Conservation (phyloP, 1,284 basidiomycete genomes). For the Ceratorhiza oryzae-sativae region DNA sequence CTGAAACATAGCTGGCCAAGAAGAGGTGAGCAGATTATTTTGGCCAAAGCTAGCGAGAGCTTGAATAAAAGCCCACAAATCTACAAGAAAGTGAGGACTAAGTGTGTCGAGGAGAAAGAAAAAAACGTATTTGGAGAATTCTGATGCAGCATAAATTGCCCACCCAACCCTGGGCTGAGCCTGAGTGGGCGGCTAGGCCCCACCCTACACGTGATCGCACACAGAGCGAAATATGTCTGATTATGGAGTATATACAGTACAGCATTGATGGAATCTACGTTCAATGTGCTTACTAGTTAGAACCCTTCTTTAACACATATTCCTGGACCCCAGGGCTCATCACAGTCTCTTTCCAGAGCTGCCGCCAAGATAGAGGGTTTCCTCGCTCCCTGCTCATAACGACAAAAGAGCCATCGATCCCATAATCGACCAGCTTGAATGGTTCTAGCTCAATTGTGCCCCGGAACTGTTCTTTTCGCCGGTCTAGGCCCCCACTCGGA, state of each 20-base stretch:
- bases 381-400: slow-evolving; percentile 42
- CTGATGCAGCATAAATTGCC: neutral
- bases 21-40: neutral
- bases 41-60: neutral
- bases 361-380: slow-evolving; percentile 41
- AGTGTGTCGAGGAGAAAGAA: too few species aligned
- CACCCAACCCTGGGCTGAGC: neutral
- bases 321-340: slow-evolving; percentile 13
- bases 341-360: slow-evolving; percentile 41
- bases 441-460: slow-evolving; percentile 42
- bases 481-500: slow-evolving; percentile 42
- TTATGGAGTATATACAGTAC: too few species aligned
- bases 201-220: neutral
- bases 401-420: slow-evolving; percentile 35
- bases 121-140: too few species aligned
- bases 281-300: neutral
- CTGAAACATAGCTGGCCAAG: neutral
- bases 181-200: neutral
- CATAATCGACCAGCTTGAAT: slow-evolving; percentile 30
- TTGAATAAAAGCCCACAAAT: neutral
- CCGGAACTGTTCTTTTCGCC: slow-evolving; percentile 40
- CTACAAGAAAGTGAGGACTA: too few species aligned
- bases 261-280: too few species aligned
- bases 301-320: slow-evolving; percentile 23
- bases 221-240: too few species aligned